Evolutionary conservation across 2,329 filamentous ascomycete species (phyloP).

Genomic region (Thelonectria blattea): DNA sequence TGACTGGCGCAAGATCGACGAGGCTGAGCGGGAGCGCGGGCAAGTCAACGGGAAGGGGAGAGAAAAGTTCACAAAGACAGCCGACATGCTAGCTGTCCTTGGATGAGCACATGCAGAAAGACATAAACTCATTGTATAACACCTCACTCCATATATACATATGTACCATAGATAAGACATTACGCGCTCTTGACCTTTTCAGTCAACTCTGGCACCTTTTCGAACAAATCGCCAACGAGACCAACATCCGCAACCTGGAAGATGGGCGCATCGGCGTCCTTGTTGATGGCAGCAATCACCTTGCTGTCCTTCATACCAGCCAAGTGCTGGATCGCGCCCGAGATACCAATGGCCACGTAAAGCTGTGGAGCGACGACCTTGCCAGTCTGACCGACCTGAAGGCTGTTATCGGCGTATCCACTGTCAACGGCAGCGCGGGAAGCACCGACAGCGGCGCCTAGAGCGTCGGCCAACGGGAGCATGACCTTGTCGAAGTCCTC

Average conservation of each 20-base stretch:
- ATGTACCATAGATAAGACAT: constrained; percentile 29
- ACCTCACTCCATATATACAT: constrained; percentile 25
- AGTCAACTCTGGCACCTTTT: constrained; percentile 93
- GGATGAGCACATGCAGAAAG: constrained; percentile 38
- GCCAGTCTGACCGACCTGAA: constrained; percentile 97
- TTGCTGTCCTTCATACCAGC: constrained; percentile 99
- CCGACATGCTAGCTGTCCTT: constrained; percentile 63
- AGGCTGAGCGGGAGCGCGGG: constrained; percentile 74
- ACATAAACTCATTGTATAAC: constrained; percentile 38
- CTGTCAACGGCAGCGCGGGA: constrained; percentile 95
- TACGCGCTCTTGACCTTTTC: constrained; percentile 80
- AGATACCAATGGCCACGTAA: constrained; percentile 95
- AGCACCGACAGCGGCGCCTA: constrained; percentile 95
- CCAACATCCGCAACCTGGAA: constrained; percentile 98
- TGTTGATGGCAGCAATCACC: constrained; percentile 98
- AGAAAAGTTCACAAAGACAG: constrained; percentile 68
- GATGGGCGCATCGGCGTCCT: constrained; percentile 94
- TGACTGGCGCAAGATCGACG: constrained; percentile 85
- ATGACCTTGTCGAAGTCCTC: constrained; percentile 96
- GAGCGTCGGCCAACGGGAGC: constrained; percentile 86
- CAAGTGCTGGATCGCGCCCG: constrained; percentile 95
- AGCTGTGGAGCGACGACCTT: constrained; percentile 98
- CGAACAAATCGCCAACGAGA: constrained; percentile 92
- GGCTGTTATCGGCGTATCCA: constrained; percentile 96
- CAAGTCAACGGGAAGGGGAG: constrained; percentile 73